Evolutionary conservation across 2,329 filamentous ascomycete species (phyloP), one percentile per base, ranked within the genome.

Genomic region (Colletotrichum sp.): DNA sequence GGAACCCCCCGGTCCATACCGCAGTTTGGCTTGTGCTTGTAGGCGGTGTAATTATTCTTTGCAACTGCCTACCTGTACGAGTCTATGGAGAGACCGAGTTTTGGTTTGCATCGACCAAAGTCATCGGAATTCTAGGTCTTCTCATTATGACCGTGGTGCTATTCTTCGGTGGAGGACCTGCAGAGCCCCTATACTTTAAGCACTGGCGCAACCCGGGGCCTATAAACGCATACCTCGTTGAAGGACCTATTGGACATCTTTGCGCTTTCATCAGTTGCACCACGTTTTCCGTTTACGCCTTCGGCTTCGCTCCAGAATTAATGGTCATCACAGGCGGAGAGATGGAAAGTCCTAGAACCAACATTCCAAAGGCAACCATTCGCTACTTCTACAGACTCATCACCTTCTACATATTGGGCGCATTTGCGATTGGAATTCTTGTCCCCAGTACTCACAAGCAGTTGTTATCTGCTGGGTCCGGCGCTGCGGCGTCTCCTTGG

Each of bases 71-170:
- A 5, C 72, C 73, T 7, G 74, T 76, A 16, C 57, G 21, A 10
- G 10, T 69, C 16, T 91, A 91, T 79, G 90, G 89, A 28, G 89
- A 92, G 83, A 83, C 90, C 18, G 89, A 91, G 78, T 91, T 91
- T 77, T 91, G 89, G 89, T 83, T 91, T 18, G 88, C 88, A 77
- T 78, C 90, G 30, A 83, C 91, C 52, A 91, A 91, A 80, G 87
- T 89, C 24, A 82, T 87, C 44, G 88, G 87, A 13, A 90, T 91
- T 69, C 84, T 89, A 8, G 87, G 92, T 65, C 93, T 93, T 80
- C 92, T 94, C 73, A 87, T 93, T 34, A 85, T 93, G 62, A 90
- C 91, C 3, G 92, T 93, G n/a, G 73, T 79, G 6, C 72, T 74
- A 66, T 78, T 69, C 28, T 34, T 36, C 15, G 75, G 70, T 1